phyloP scores from a whole-genome alignment of 805 yeast species.

The Hanseniaspora jakobsenii region DNA sequence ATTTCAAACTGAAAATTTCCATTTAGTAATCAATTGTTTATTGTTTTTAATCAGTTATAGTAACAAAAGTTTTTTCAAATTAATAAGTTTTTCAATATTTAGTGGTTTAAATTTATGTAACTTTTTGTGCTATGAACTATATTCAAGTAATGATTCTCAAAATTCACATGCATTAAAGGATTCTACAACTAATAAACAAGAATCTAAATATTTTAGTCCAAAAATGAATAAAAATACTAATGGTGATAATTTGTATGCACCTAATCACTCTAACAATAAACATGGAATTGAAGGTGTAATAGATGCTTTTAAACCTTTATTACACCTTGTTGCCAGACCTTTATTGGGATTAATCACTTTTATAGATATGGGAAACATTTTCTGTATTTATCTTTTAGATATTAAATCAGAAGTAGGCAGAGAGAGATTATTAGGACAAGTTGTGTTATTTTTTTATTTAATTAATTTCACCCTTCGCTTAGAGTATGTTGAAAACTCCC shows the following conservation, averaged over 20 bases:
- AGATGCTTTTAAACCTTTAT: constrained; percentile 13
- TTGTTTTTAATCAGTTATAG: constrained; percentile 16
- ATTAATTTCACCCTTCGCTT: constrained; percentile 7
- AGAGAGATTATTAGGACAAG: not conserved
- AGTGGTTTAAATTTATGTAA: constrained; percentile 16
- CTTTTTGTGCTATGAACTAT: constrained; percentile 6
- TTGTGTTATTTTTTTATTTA: not conserved
- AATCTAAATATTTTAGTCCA: no score
- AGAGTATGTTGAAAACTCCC: constrained; percentile 10
- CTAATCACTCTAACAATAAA: no score
- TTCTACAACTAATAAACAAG: no score
- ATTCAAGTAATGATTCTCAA: not conserved
- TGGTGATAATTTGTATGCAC: no score
- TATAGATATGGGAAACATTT: constrained; percentile 1
- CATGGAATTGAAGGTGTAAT: not conserved
- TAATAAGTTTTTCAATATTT: constrained; percentile 18
- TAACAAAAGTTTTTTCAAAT: constrained; percentile 12
- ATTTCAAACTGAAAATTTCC: constrained; percentile 18
- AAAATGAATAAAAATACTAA: no score
- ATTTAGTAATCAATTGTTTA: constrained; percentile 14
- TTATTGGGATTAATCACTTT: constrained; percentile 1
- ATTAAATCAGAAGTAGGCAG: not conserved
- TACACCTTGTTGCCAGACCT: constrained; percentile 4
- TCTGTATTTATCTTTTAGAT: not conserved
- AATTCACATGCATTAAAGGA: no score